phyloP scores from a whole-genome alignment of 78 protist species.

The Salpingoeca rosetta region DNA sequence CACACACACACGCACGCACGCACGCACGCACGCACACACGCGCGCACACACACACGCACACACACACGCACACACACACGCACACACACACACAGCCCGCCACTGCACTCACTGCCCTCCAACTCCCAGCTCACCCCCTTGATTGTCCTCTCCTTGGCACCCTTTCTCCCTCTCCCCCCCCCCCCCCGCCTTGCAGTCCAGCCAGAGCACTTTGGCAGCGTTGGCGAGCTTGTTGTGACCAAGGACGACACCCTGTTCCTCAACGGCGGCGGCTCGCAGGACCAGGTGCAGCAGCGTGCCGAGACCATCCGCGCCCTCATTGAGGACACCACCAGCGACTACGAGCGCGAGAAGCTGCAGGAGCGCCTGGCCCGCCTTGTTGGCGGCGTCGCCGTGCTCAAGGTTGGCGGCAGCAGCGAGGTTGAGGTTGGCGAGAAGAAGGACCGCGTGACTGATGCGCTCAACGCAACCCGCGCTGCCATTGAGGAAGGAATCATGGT shows the following conservation, averaged over 20 bases:
- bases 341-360: conserved; percentile 80
- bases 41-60: too few relatives aligned
- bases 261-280: conserved; percentile 84
- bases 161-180: not conserved
- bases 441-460: conserved; percentile 96
- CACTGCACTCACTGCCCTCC: not conserved
- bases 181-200: not conserved
- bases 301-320: conserved; percentile 67
- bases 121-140: too few relatives aligned
- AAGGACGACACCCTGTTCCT: conserved; percentile 87
- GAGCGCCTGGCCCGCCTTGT: conserved; percentile 92
- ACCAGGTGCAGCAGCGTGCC: conserved; percentile 73
- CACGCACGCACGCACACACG: too few relatives aligned
- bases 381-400: conserved; percentile 96
- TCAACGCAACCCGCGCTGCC: conserved; percentile 97
- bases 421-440: conserved; percentile 97
- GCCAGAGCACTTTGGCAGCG: conserved; percentile 66
- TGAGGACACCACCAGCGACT: conserved; percentile 59
- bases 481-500: conserved; percentile 97
- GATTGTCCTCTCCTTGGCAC: too few relatives aligned
- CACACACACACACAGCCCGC: too few relatives aligned
- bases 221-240: conserved; percentile 67
- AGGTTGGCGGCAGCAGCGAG: conserved; percentile 97
- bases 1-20: too few relatives aligned
- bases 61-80: not conserved